Evolutionary conservation across 345 rosid species (phyloP), one percentile per base, ranked within the genome.

Genomic region (Citrus cavaleriei): DNA sequence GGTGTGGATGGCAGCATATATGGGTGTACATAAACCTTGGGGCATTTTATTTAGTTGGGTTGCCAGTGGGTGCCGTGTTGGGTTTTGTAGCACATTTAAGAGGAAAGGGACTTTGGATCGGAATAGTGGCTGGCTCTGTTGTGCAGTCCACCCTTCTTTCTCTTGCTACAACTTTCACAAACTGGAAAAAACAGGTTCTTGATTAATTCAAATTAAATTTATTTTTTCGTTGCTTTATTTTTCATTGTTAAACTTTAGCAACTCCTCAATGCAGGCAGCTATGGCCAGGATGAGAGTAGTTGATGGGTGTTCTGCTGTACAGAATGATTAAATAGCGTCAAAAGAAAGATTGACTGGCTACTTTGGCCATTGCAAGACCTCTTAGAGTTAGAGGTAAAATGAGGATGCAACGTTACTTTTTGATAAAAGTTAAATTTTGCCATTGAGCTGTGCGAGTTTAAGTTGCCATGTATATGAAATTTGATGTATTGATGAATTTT

Each of bases 61-160:
- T 83, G 68, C 87, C 88, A 5, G 13, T 83, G 5, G 82, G 83
- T 0, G 59, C 75, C 1, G 16, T 76, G 12, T 42, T 87, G 18
- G 85, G 83, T 57, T 87, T 87, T 63, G 66, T 67, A 18, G 63
- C 63, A 14, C 79, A 80, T 70, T 65, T 80, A 37, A 70, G 61
- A 74, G 90, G 82, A 14, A 79, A 85, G 62, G 90, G 88, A 6
- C 83, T 88, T 67, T 88, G 90, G 88, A 70, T 84, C 55, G 86
- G 88, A 6, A 59, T 85, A 0, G 75, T 84, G 25, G 71, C 74
- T n/a, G 90, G 90, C 1, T 78, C 88, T 1, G 3, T 40, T 28
- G 77, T 87, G 57, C 90, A 85, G 78, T 40, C 79, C 2, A 35
- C 28, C 21, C 72, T 81, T 57, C 82, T 85, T 1, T 76, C 66